Base-by-base conservation (phyloP, 2,329 filamentous ascomycete species). In the Samsoniella hepiali region DNA sequence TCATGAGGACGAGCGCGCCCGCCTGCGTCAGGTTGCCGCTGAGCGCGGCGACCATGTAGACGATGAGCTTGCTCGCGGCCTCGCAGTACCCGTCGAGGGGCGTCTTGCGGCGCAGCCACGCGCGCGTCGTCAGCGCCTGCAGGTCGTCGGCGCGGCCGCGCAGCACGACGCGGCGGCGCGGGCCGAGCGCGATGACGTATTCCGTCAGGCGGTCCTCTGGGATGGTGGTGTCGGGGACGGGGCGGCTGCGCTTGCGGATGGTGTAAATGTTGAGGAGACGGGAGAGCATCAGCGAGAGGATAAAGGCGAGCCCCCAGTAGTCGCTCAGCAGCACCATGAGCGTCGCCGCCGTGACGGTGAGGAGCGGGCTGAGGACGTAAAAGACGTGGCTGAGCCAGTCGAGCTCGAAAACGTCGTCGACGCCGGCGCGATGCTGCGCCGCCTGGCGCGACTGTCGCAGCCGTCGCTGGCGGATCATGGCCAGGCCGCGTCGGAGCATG, bases 191-290 rank as follows among this genome's bases (percentile, higher is more conserved):
- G 31, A 88, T 74, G 2, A 81, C 72, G 58, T 87, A 80, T 67
- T 85, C 81, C 47, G 72, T 68, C 57, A 68, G 60, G 50, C 56
- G 54, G 22, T 70, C 65, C 42, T 67, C 22, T 22, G 22, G 22
- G 22, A 22, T 22, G 59, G 15, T 9, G 27, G 13, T 9, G 2
- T 34, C 50, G 5, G 61, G 2, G 32, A 13, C 5, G 17, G 31
- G 34, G 27, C 29, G 32, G 49, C 77, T 74, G 44, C 85, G 82
- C 55, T 80, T 75, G 64, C 84, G 84, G 70, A 88, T 82, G 40
- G 84, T 77, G 73, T 78, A 77, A 63, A 85, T 81, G 68, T 87
- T 87, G 63, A 85, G 72, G 9, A 84, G 64, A 15, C 86, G 83
- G 2, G 83, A 81, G 13, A 79, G 53, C 69, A 87, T 81, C 29